Conservation (phyloP, 441 rosid species). For the Capsella rubella region DNA sequence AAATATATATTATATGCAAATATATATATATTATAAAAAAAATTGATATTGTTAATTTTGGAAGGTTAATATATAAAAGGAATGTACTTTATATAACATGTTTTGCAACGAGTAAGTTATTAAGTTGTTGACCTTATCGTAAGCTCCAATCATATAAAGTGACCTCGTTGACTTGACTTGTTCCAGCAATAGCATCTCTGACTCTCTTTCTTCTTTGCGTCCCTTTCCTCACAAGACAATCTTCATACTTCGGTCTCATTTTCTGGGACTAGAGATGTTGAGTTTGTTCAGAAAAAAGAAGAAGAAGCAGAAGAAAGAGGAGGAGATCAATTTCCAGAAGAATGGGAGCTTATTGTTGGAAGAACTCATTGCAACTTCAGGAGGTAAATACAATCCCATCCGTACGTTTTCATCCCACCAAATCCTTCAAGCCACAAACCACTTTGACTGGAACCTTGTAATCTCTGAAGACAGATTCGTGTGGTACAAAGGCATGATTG, state of each 20-base stretch:
- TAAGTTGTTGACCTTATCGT: neutral
- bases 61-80: no score
- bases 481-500: constrained; percentile 33
- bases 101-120: neutral
- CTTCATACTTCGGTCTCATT: neutral
- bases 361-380: constrained; percentile 45
- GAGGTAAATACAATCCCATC: constrained; percentile 49
- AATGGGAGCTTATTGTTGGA: constrained; percentile 47
- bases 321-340: constrained; percentile 22
- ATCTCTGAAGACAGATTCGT: constrained; percentile 32
- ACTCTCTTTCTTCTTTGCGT: constrained; percentile 3
- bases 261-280: constrained; percentile 23
- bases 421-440: constrained; percentile 47
- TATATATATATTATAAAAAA: no score
- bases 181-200: neutral
- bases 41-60: no score
- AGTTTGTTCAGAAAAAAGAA: constrained; percentile 3
- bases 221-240: constrained; percentile 11
- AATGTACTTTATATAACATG: no score
- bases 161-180: constrained; percentile 29
- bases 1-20: no score
- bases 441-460: constrained; percentile 33
- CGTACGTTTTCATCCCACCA: constrained; percentile 45
- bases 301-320: constrained; percentile 7
- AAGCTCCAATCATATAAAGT: constrained; percentile 8